These are phyloP conservation scores for Cystofilobasidium bisporidii DNA, from an alignment of 768 basidiomycete genomes.

Conservation along the genomic window DNA sequence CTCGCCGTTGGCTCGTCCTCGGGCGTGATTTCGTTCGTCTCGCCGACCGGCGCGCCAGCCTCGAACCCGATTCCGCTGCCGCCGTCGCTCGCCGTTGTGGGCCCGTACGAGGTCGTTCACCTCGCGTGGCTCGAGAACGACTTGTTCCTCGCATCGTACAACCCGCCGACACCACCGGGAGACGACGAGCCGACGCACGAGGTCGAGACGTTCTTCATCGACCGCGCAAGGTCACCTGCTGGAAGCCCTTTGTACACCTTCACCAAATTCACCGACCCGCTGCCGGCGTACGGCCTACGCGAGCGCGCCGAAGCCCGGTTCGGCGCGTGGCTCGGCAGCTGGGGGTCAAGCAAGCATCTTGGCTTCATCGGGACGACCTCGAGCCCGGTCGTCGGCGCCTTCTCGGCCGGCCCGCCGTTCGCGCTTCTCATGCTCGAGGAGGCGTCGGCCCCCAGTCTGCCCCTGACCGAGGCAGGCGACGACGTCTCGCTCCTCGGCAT, in stretches of 20 bases:
- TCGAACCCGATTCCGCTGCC: constrained; percentile 35
- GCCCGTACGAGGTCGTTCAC: not conserved
- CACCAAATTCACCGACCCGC: constrained; percentile 38
- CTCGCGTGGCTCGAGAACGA: constrained; percentile 45
- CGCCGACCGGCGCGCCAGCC: constrained; percentile 41
- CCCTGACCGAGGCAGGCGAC: constrained; percentile 33
- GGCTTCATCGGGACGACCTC: constrained; percentile 32
- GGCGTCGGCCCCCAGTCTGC: constrained; percentile 37
- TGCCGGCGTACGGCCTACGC: constrained; percentile 38
- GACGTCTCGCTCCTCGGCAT: constrained; percentile 40
- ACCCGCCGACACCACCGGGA: constrained; percentile 17
- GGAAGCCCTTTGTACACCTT: constrained; percentile 28
- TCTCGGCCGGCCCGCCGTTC: not conserved
- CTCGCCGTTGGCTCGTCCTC: constrained; percentile 38
- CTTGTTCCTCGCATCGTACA: constrained; percentile 41
- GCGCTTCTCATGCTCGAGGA: constrained; percentile 38
- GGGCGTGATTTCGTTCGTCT: constrained; percentile 39
- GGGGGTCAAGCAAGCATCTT: constrained; percentile 38
- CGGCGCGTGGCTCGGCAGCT: constrained; percentile 33
- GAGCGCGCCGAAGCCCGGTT: constrained; percentile 33
- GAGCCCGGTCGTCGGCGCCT: constrained; percentile 33
- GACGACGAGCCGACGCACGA: constrained; percentile 35
- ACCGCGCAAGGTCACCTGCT: constrained; percentile 31
- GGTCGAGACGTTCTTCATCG: constrained; percentile 38
- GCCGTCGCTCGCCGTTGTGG: constrained; percentile 26